Conservation (phyloP, 2,329 filamentous ascomycete genomes). For the Aspergillus ochraceoroseus region DNA sequence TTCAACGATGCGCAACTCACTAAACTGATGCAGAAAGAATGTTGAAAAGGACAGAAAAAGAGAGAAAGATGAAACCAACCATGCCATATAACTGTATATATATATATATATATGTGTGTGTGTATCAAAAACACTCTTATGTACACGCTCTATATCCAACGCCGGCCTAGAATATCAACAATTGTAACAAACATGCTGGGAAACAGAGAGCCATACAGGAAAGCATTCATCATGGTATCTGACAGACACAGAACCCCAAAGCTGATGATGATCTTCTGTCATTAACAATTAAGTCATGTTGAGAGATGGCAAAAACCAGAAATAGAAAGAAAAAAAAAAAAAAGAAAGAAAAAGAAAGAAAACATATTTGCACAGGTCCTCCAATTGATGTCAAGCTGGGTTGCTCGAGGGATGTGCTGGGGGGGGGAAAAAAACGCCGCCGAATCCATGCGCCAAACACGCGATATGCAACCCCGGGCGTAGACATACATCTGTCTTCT, state of each 20-base stretch:
- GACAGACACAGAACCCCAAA: constrained; percentile 5
- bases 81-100: constrained; percentile 1
- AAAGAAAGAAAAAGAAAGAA: constrained; percentile 5
- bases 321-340: constrained; percentile 5
- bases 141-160: constrained; percentile 1
- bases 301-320: constrained; percentile 1
- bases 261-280: constrained; percentile 17
- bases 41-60: too few relatives aligned
- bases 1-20: too few relatives aligned
- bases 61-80: too few relatives aligned
- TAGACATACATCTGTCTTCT: constrained; percentile 5
- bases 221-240: too few relatives aligned
- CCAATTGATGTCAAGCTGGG: background rate
- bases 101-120: constrained; percentile 10
- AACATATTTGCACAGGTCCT: constrained; percentile 9
- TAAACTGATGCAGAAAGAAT: too few relatives aligned
- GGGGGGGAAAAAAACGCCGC: constrained; percentile 7
- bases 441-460: constrained; percentile 13
- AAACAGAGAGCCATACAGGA: too few relatives aligned
- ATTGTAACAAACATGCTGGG: constrained; percentile 9
- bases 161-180: constrained; percentile 3
- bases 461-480: constrained; percentile 10
- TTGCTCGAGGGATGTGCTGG: constrained; percentile 3
- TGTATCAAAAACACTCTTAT: too few relatives aligned
- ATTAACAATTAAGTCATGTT: constrained; percentile 23